Conservation (phyloP, 2,329 filamentous ascomycete genomes). For the Hypoxylon sp. region DNA sequence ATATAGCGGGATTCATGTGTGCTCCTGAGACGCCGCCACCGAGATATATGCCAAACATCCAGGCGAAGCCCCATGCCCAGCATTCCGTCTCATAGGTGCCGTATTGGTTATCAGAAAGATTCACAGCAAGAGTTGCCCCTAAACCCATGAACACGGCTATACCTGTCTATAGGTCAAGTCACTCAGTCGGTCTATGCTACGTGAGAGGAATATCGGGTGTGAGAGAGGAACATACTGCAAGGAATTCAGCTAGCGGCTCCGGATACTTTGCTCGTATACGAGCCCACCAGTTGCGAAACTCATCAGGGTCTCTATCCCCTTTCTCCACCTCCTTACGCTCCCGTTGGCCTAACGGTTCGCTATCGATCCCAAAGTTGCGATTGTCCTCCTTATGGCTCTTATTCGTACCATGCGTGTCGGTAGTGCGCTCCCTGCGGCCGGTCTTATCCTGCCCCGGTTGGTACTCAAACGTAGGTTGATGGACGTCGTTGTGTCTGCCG, state of each 20-base stretch:
- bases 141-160: constrained; percentile 51
- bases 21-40: constrained; percentile 51
- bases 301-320: constrained; percentile 43
- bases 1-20: constrained; percentile 57
- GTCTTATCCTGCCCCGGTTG: constrained; percentile 19
- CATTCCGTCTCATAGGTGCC: constrained; percentile 51
- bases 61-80: constrained; percentile 54
- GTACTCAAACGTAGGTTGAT: constrained; percentile 42
- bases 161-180: constrained; percentile 41
- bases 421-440: constrained; percentile 22
- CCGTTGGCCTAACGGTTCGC: constrained; percentile 46
- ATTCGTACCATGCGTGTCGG: constrained; percentile 28
- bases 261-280: constrained; percentile 51
- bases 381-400: constrained; percentile 27
- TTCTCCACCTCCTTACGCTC: constrained; percentile 45
- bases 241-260: constrained; percentile 51
- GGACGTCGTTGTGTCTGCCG: constrained; percentile 33
- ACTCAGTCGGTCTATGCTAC: constrained; percentile 1
- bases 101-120: constrained; percentile 50
- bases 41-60: constrained; percentile 54
- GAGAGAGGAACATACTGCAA: constrained; percentile 41
- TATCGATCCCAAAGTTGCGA: constrained; percentile 47
- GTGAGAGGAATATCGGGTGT: not conserved
- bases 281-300: constrained; percentile 52
- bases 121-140: constrained; percentile 49